Evolutionary conservation across 2,329 filamentous ascomycete species (phyloP).

Genomic region (Claviceps capensis): DNA sequence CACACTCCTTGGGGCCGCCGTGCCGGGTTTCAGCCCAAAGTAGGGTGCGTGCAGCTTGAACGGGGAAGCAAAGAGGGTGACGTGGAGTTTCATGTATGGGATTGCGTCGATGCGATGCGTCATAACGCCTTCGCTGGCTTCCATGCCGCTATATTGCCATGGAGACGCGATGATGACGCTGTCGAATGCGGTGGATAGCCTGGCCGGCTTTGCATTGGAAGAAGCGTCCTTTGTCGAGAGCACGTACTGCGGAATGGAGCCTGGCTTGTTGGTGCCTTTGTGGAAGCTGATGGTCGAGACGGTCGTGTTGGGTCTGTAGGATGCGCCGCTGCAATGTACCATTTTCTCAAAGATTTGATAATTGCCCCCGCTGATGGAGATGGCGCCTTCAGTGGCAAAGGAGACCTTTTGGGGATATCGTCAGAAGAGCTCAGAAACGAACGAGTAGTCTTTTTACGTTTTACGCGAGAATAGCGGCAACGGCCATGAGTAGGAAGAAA

Average conservation of each 20-base stretch:
- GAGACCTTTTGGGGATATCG: slow-evolving; percentile 39
- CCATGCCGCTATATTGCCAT: slow-evolving; percentile 65
- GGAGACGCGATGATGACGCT: slow-evolving; percentile 73
- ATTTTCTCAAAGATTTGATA: slow-evolving; percentile 89
- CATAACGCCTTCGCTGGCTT: slow-evolving; percentile 48
- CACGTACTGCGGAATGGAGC: slow-evolving; percentile 30
- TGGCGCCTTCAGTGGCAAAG: slow-evolving; percentile 75
- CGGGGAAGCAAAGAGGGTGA: slow-evolving; percentile 76
- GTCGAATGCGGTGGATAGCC: slow-evolving; percentile 50
- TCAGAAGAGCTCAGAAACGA: not conserved
- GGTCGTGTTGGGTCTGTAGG: slow-evolving; percentile 50
- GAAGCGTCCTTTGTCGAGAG: slow-evolving; percentile 24
- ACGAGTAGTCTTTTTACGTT: too few relatives aligned
- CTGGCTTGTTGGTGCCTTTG: slow-evolving; percentile 25
- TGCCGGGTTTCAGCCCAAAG: slow-evolving; percentile 52
- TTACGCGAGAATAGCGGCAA: too few relatives aligned
- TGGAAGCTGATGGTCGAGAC: slow-evolving; percentile 47
- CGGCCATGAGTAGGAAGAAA: not conserved
- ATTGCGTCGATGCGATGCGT: slow-evolving; percentile 59
- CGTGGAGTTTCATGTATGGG: slow-evolving; percentile 77
- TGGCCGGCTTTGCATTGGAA: slow-evolving; percentile 15
- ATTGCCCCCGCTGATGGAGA: slow-evolving; percentile 71
- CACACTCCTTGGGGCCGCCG: slow-evolving; percentile 55
- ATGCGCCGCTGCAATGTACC: slow-evolving; percentile 50
- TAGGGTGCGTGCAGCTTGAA: slow-evolving; percentile 55